These are phyloP conservation scores for Casuarina glauca DNA, from an alignment of 306 rosid genomes.

Conservation along the genomic window DNA sequence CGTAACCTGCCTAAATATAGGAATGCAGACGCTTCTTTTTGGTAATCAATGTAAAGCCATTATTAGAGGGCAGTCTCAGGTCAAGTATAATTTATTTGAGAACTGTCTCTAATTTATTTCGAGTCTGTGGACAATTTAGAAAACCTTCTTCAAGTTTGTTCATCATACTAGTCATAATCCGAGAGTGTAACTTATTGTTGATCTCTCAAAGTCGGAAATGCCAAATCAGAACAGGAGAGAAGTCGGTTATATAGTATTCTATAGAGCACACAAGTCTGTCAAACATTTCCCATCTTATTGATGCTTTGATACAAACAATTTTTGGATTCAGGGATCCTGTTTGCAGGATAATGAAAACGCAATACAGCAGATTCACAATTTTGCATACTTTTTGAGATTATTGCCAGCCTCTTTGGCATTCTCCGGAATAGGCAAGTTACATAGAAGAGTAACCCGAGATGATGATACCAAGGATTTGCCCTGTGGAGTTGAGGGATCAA, in stretches of 20 bases:
- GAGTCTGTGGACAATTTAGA: neutral
- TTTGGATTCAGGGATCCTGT: neutral
- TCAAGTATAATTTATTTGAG: neutral
- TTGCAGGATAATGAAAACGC: neutral
- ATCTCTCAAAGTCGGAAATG: neutral
- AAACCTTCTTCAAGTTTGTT: neutral
- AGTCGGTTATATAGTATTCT: too few relatives aligned
- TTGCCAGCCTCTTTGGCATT: slow-evolving; percentile 54
- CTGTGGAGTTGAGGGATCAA: slow-evolving; percentile 54
- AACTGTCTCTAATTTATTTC: neutral
- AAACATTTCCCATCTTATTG: neutral
- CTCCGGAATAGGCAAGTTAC: slow-evolving; percentile 74
- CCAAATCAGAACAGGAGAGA: neutral
- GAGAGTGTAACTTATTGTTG: neutral
- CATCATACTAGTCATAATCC: neutral
- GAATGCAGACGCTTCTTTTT: neutral
- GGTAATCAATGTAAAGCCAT: neutral
- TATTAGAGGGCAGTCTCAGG: neutral
- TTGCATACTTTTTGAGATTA: slow-evolving; percentile 55
- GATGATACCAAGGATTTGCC: slow-evolving; percentile 53
- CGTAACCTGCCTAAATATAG: too few relatives aligned
- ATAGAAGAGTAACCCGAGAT: slow-evolving; percentile 69
- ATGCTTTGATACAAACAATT: neutral
- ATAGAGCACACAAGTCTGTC: neutral
- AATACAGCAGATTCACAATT: slow-evolving; percentile 22